Evolutionary conservation across 345 rosid species (phyloP), one percentile per base, ranked within the genome.

Genomic region (Aurinia saxatilis): DNA sequence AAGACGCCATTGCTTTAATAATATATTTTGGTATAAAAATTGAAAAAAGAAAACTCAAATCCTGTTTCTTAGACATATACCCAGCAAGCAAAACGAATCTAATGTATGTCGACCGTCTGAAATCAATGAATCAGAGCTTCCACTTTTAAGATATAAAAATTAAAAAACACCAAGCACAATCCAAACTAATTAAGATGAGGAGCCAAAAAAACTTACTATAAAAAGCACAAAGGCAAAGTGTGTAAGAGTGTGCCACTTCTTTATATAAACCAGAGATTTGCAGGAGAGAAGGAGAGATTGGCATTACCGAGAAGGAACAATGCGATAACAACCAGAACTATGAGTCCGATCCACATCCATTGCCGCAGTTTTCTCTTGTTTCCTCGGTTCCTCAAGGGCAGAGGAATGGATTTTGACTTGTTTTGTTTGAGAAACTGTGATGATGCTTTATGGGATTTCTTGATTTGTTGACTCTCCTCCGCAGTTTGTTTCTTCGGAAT

Each of bases 281-380:
- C 39, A 2, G 30, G 37, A 57, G 75, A 58, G 68, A 56, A 70
- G 31, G 77, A 60, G 70, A 75, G 60, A 69, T 72, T 75, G 61
- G 72, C 65, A 57, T 79, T 81, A 45, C 95, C 86, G 8, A 81
- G 36, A 70, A 81, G 69, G 75, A 86, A 75, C 73, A 88, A 75
- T 19, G 77, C 86, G 10, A 84, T 7, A 19, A 68, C 51, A 4
- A 59, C 64, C 64, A 71, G 14, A 23, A 61, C 68, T 6, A 63
- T 6, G 33, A 86, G 71, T 34, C 80, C 70, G 4, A 63, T 75
- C 98, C 92, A 88, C 87, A 83, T 88, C 92, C 95, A 91, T 54
- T 80, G 66, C 70, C 75, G 83, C 76, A 82, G 81, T 69, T 76
- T 88, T 65, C 84, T 77, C 80, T 77, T 88, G 66, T 21, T 72